Evolutionary conservation across 805 yeast genomes (phyloP).

Genomic region (Diddensiella santjacobensis): DNA sequence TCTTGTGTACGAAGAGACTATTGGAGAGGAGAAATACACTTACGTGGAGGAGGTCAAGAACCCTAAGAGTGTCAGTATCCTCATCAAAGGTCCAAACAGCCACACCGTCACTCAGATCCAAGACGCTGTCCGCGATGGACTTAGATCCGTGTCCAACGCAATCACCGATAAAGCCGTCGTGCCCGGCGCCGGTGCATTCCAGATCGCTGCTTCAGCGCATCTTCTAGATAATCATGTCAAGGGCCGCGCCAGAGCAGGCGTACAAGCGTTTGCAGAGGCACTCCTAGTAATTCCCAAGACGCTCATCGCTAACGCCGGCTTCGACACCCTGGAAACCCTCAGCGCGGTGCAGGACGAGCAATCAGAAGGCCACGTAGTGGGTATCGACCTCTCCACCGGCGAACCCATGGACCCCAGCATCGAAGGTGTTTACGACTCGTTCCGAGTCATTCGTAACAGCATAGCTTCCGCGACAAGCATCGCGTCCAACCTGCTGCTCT

Average conservation of each 20-base stretch:
- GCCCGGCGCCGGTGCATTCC: slow-evolving; percentile 98
- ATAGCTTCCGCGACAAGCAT: slow-evolving; percentile 90
- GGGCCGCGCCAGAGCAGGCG: slow-evolving; percentile 87
- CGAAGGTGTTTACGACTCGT: slow-evolving; percentile 97
- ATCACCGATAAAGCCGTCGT: slow-evolving; percentile 78
- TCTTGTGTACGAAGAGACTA: slow-evolving; percentile 80
- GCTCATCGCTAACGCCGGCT: slow-evolving; percentile 85
- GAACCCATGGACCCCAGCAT: slow-evolving; percentile 93
- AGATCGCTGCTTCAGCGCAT: slow-evolving; percentile 73
- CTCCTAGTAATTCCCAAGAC: slow-evolving; percentile 90
- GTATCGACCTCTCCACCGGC: slow-evolving; percentile 85
- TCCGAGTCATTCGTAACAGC: slow-evolving; percentile 89
- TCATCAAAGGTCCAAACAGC: slow-evolving; percentile 89
- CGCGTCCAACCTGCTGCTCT: slow-evolving; percentile 83
- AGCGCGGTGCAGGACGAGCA: slow-evolving; percentile 87
- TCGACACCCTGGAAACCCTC: slow-evolving; percentile 85
- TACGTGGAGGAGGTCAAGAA: slow-evolving; percentile 83
- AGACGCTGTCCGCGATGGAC: slow-evolving; percentile 96
- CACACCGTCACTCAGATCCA: slow-evolving; percentile 88
- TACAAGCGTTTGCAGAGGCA: slow-evolving; percentile 91
- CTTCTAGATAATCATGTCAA: slow-evolving; percentile 56
- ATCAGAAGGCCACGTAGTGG: slow-evolving; percentile 76
- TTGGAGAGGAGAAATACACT: slow-evolving; percentile 97
- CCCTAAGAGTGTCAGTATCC: slow-evolving; percentile 86
- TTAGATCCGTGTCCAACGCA: slow-evolving; percentile 90